phyloP scores from a whole-genome alignment of 768 basidiomycete genomes.

The Suillus cothurnatus region DNA sequence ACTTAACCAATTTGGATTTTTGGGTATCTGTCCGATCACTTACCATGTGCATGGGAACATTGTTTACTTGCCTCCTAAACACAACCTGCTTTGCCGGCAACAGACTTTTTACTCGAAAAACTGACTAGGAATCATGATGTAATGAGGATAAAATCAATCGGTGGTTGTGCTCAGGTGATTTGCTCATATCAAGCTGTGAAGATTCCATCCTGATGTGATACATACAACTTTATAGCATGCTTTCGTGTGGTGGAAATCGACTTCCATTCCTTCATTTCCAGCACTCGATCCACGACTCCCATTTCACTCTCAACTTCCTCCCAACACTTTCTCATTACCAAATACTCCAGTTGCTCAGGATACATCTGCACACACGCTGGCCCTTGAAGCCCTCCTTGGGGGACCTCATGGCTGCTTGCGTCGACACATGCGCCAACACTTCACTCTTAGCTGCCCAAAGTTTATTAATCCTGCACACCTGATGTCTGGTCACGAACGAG shows the following conservation, averaged over 20 bases:
- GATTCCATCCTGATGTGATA: constrained; percentile 5
- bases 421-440: constrained; percentile 71
- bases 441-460: constrained; percentile 76
- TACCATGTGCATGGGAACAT: constrained; percentile 25
- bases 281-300: constrained; percentile 72
- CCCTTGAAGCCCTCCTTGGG: constrained; percentile 74
- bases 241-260: constrained; percentile 87
- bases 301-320: constrained; percentile 66
- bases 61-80: constrained; percentile 7
- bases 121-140: constrained; percentile 70
- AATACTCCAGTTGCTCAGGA: constrained; percentile 79
- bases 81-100: constrained; percentile 26
- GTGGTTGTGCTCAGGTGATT: constrained; percentile 73
- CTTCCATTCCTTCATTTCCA: constrained; percentile 70
- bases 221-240: constrained; percentile 62
- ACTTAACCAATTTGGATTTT: constrained; percentile 37
- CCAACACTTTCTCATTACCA: constrained; percentile 68
- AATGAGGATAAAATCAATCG: constrained; percentile 70
- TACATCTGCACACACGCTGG: constrained; percentile 75
- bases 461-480: constrained; percentile 75
- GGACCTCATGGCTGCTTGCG: constrained; percentile 77
- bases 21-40: constrained; percentile 34
- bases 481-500: constrained; percentile 82
- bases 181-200: constrained; percentile 16
- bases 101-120: constrained; percentile 79